These are phyloP conservation scores for Ophiostoma ips DNA, from an alignment of 2,329 filamentous ascomycete species.

Conservation along the genomic window DNA sequence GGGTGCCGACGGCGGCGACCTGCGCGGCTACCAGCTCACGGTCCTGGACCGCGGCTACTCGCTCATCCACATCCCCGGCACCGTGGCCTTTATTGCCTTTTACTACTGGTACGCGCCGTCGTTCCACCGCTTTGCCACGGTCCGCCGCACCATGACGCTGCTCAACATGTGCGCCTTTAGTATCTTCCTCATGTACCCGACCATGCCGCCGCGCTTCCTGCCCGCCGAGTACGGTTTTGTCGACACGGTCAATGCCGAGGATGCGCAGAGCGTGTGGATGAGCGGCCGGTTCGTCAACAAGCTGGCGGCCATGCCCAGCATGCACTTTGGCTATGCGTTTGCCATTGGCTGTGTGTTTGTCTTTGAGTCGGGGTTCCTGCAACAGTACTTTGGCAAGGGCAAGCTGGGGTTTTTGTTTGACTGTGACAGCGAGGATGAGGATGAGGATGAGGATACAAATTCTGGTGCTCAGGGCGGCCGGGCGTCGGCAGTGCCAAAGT, in stretches of 20 bases:
- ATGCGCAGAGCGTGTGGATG: constrained; percentile 39
- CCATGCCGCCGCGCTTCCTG: constrained; percentile 48
- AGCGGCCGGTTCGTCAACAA: constrained; percentile 43
- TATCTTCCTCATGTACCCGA: constrained; percentile 49
- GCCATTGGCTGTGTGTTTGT: constrained; percentile 38
- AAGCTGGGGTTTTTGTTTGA: constrained; percentile 2
- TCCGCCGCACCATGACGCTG: constrained; percentile 34
- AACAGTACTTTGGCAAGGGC: constrained; percentile 14
- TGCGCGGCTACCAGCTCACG: constrained; percentile 23
- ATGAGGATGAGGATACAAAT: neutral
- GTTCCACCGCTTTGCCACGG: constrained; percentile 23
- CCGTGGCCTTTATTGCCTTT: constrained; percentile 45
- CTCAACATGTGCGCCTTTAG: constrained; percentile 47
- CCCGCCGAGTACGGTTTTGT: constrained; percentile 34
- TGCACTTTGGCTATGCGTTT: constrained; percentile 44
- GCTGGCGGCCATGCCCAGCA: constrained; percentile 42
- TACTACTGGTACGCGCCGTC: constrained; percentile 43
- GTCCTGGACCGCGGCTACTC: constrained; percentile 35
- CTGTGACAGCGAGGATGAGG: constrained; percentile 9
- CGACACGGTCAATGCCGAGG: constrained; percentile 36
- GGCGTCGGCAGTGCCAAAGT: neutral
- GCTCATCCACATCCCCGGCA: constrained; percentile 36
- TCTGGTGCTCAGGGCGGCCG: neutral
- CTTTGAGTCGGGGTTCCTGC: constrained; percentile 36
- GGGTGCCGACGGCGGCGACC: constrained; percentile 24